These are phyloP conservation scores for Carex kokanica DNA, from an alignment of 176 grass and related monocot genomes.

Conservation along the genomic window DNA sequence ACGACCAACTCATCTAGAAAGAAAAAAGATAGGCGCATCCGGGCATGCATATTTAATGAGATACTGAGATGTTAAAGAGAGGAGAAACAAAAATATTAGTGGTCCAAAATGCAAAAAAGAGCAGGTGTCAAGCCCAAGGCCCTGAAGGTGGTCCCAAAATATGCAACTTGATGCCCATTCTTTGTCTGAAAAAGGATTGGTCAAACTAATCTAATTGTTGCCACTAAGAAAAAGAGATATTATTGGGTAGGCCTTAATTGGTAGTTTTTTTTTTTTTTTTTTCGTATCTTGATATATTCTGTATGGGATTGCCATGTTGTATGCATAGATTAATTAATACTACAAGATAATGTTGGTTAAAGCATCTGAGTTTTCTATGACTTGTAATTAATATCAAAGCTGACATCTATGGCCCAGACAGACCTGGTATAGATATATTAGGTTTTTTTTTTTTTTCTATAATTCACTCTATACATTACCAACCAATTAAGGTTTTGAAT, in stretches of 20 bases:
- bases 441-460: neutral
- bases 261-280: no score
- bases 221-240: neutral
- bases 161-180: neutral
- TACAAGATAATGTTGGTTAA: no score
- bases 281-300: neutral
- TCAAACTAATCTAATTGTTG: slow-evolving; percentile 26
- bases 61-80: neutral
- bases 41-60: slow-evolving; percentile 15
- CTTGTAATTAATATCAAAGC: neutral
- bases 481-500: neutral
- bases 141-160: slow-evolving; percentile 22
- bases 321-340: neutral
- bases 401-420: neutral
- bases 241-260: neutral
- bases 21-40: slow-evolving; percentile 17
- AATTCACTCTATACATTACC: neutral
- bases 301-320: neutral
- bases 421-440: no score
- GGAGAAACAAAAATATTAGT: neutral
- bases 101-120: slow-evolving; percentile 28
- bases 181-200: slow-evolving; percentile 16
- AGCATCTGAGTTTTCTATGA: neutral
- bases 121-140: slow-evolving; percentile 28
- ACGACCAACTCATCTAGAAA: slow-evolving; percentile 21